Evolutionary conservation across 139 green algal species (phyloP).

Genomic region (Chlamydomonas applanata): DNA sequence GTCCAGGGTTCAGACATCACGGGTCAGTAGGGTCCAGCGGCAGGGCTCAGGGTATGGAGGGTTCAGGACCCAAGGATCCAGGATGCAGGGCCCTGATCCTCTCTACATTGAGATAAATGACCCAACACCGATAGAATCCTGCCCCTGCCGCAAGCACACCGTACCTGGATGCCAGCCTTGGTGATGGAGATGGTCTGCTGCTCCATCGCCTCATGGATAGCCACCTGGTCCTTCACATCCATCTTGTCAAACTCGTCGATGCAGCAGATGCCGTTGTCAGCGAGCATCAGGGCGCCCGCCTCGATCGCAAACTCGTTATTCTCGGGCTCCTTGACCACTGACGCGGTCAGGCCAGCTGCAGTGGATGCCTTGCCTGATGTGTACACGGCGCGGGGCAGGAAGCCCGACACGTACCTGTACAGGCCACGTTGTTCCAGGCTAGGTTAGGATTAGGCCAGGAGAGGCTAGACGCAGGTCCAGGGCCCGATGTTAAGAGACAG

Average conservation of each 20-base stretch:
- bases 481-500: too few relatives aligned
- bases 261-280: conserved; percentile 95
- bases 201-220: conserved; percentile 93
- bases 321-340: conserved; percentile 91
- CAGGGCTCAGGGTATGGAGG: too few relatives aligned
- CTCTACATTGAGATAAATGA: too few relatives aligned
- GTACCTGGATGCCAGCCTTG: conserved; percentile 92
- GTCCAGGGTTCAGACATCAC: too few relatives aligned
- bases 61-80: too few relatives aligned
- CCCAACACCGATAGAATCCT: neutral
- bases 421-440: too few relatives aligned
- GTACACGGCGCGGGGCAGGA: conserved; percentile 93
- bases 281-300: conserved; percentile 97
- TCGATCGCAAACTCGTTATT: conserved; percentile 96
- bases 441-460: too few relatives aligned
- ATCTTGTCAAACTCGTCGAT: conserved; percentile 98
- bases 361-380: conserved; percentile 95
- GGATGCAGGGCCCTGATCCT: too few relatives aligned
- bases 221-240: conserved; percentile 87
- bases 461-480: too few relatives aligned
- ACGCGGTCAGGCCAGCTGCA: conserved; percentile 94
- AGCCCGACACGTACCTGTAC: conserved; percentile 73
- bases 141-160: neutral
- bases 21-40: too few relatives aligned
- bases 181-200: conserved; percentile 99